These are phyloP conservation scores for Akebia trifoliata DNA, from an alignment of 164 flowering plant genomes.

Conservation along the genomic window DNA sequence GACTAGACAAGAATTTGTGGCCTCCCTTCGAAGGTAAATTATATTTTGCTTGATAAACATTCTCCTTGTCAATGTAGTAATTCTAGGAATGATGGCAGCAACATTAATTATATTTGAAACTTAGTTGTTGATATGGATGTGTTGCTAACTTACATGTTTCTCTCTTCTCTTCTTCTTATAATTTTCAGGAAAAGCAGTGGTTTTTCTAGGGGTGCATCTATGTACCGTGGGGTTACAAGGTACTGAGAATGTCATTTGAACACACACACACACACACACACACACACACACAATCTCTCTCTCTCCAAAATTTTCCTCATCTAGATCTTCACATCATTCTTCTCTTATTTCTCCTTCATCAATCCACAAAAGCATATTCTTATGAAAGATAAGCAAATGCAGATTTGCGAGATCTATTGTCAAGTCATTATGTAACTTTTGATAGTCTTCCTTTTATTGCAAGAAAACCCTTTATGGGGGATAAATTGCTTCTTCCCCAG, in stretches of 20 bases:
- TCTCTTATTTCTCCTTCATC: conserved; percentile 1
- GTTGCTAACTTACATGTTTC: background rate
- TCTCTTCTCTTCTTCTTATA: background rate
- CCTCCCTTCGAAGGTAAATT: conserved; percentile 81
- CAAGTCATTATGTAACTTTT: too few species aligned
- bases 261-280: background rate
- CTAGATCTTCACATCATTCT: conserved; percentile 1
- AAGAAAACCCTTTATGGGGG: too few species aligned
- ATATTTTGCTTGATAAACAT: background rate
- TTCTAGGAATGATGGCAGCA: too few species aligned
- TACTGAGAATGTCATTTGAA: background rate
- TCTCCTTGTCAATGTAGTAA: background rate
- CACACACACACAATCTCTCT: background rate
- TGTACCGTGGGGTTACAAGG: conserved; percentile 95
- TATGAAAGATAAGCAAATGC: too few species aligned
- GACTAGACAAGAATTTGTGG: conserved; percentile 94
- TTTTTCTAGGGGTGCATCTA: conserved; percentile 91
- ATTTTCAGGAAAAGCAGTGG: conserved; percentile 84
- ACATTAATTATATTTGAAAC: too few species aligned
- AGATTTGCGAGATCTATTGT: too few species aligned
- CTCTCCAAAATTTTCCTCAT: conserved; percentile 15
- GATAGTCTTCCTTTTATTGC: too few species aligned
- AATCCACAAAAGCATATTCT: too few species aligned
- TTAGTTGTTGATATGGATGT: too few species aligned
- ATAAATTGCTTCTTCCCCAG: too few species aligned